Conservation (phyloP, 306 rosid species). For the Cicer judaicum region DNA sequence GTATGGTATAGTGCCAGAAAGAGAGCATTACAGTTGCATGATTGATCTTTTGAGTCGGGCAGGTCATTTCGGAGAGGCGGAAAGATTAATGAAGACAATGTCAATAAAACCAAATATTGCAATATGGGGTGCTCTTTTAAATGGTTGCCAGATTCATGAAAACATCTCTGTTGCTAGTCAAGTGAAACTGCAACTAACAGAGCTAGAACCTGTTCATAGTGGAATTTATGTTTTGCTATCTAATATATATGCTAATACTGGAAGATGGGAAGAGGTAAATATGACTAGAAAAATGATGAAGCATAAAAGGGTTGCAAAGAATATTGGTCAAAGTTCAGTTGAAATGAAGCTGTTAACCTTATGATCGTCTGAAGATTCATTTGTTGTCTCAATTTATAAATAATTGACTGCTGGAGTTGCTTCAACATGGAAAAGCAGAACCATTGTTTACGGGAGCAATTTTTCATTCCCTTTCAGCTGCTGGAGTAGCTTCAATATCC, state of each 20-base stretch:
- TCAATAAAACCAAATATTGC: slow-evolving; percentile 55
- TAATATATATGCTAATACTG: slow-evolving; percentile 73
- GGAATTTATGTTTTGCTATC: slow-evolving; percentile 76
- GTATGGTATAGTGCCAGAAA: slow-evolving; percentile 60
- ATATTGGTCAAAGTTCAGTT: slow-evolving; percentile 67
- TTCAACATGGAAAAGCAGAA: slow-evolving; percentile 59
- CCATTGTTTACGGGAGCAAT: background rate
- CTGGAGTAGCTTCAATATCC: background rate
- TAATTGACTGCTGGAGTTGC: slow-evolving; percentile 54
- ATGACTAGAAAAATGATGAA: slow-evolving; percentile 63
- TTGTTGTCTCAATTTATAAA: slow-evolving; percentile 46
- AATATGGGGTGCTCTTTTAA: slow-evolving; percentile 77
- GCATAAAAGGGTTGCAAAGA: slow-evolving; percentile 58
- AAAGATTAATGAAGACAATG: slow-evolving; percentile 60
- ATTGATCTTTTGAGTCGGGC: slow-evolving; percentile 80
- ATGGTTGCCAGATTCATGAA: slow-evolving; percentile 80
- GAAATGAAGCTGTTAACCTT: slow-evolving; percentile 54
- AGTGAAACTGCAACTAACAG: slow-evolving; percentile 50
- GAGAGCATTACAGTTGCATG: slow-evolving; percentile 87
- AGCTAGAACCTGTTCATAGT: slow-evolving; percentile 59
- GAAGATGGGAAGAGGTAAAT: slow-evolving; percentile 73
- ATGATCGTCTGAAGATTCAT: slow-evolving; percentile 29
- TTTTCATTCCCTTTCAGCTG: background rate
- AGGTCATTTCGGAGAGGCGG: slow-evolving; percentile 68
- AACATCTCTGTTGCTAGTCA: slow-evolving; percentile 61